Evolutionary conservation across 208 protist genomes (phyloP).

Genomic region (Balamuthia mandrillaris): DNA sequence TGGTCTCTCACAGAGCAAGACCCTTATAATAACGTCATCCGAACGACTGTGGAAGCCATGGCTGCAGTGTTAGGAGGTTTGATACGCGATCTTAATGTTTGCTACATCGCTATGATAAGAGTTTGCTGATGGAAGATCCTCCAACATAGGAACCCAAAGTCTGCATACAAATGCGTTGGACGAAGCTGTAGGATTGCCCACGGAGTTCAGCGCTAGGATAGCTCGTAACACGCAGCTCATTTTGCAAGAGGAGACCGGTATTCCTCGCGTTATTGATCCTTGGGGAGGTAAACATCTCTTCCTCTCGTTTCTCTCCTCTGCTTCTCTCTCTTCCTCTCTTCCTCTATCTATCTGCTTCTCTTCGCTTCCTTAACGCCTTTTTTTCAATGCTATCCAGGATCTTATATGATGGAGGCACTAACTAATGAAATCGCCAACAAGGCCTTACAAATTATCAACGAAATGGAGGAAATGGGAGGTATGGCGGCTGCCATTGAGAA

Average conservation of each 20-base stretch:
- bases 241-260: constrained; percentile 83
- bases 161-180: constrained; percentile 93
- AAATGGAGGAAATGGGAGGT: constrained; percentile 75
- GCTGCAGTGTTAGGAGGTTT: constrained; percentile 89
- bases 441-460: constrained; percentile 82
- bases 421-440: constrained; percentile 81
- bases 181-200: constrained; percentile 89
- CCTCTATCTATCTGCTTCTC: no score
- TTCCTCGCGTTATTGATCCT: constrained; percentile 68
- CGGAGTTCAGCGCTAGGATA: constrained; percentile 82
- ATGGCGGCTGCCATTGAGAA: constrained; percentile 80
- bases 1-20: constrained; percentile 94
- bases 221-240: constrained; percentile 95
- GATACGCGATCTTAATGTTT: no score
- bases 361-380: no score
- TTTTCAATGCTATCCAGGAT: no score
- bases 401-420: constrained; percentile 91
- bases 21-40: constrained; percentile 93
- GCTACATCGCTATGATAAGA: no score
- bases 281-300: no score
- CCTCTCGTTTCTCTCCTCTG: no score
- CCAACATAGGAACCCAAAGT: constrained; percentile 82
- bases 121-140: no score
- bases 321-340: no score
- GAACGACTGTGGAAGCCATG: constrained; percentile 94